A percentile compares a stretch with the other conserved stretches of the same genome.
These are phyloP conservation scores for Trametes pubescens DNA, from an alignment of 1,284 basidiomycete species.

Conservation along the genomic window DNA sequence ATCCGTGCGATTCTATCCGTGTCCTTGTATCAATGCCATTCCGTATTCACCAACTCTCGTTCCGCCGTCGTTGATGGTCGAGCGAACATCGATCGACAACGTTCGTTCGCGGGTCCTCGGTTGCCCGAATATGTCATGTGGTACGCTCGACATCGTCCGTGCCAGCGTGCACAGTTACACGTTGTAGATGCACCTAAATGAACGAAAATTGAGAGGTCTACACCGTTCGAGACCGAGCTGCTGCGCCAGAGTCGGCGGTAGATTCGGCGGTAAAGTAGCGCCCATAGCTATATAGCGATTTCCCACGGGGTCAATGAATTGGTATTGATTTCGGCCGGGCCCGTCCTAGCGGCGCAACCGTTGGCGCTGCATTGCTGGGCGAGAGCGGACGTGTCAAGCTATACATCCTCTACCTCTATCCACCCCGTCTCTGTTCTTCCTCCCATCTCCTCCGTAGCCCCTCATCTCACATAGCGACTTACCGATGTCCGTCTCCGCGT, in stretches of 20 bases:
- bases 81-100: too few relatives aligned
- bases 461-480: not conserved
- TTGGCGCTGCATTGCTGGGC: conserved; percentile 12
- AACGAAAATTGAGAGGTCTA: not conserved
- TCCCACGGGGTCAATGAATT: conserved; percentile 24
- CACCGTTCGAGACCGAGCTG: conserved; percentile 3
- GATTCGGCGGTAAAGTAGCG: conserved; percentile 2
- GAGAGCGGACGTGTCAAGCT: conserved; percentile 32
- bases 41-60: too few relatives aligned
- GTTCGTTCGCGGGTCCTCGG: too few relatives aligned
- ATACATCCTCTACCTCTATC: conserved; percentile 12
- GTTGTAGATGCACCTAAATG: not conserved
- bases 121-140: too few relatives aligned
- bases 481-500: conserved; percentile 23
- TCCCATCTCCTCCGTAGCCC: conserved; percentile 9
- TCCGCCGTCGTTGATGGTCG: too few relatives aligned
- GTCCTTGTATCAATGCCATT: too few relatives aligned
- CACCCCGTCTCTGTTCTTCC: conserved; percentile 7
- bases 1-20: too few relatives aligned
- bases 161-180: not conserved
- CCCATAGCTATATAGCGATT: conserved; percentile 20
- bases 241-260: not conserved
- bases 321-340: conserved; percentile 21
- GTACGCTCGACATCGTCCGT: too few relatives aligned
- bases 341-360: conserved; percentile 17